Evolutionary conservation across 116 monocot genomes (phyloP), one percentile per base, ranked within the genome.

Genomic region (Trichopus zeylanicus): DNA sequence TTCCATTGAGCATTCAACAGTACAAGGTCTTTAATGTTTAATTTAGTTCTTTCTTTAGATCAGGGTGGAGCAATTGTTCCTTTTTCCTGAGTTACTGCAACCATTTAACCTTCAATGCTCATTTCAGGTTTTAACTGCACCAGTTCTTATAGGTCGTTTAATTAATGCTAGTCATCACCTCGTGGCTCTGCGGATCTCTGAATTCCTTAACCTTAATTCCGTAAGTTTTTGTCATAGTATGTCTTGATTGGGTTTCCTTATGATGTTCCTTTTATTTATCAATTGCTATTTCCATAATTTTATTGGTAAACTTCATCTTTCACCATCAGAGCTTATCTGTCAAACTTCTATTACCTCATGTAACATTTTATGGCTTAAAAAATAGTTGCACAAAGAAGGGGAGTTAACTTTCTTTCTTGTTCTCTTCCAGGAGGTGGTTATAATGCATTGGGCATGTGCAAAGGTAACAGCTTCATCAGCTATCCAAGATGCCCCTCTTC

Each of bases 391-490:
- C 8, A 4, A 33, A 33, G 32, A 8, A 8, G 6, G 8, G 4
- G 42, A 42, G 42, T n/a, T 42, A 16, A 42, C 42, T n/a, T 42
- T 42, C 42, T n/a, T n/a, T n/a, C 49, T 29, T 48, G 5, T 56
- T n/a, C 37, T 22, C 23, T 16, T 78, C 22, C 78, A 99, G 99
- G 99, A 99, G 64, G 85, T 91, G 53, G 92, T 99, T 71, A 76
- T 88, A 54, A 92, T 88, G 88, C 92, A 92, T 70, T 99, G 99
- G 99, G 92, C 99, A 32, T 92, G 92, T 61, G 69, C 84, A 54
- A 99, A 92, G 77, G 85, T 99, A 77, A 72, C 82, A 57, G 60
- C 85, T 59, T 88, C 99, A 51, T 48, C 84, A 49, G 49, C 73
- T 53, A 58, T 86, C 60, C 65, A 64, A 69, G 91, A 99, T 71